These are phyloP conservation scores for Striga hermonthica DNA, from an alignment of 305 asterid species.

Conservation along the genomic window DNA sequence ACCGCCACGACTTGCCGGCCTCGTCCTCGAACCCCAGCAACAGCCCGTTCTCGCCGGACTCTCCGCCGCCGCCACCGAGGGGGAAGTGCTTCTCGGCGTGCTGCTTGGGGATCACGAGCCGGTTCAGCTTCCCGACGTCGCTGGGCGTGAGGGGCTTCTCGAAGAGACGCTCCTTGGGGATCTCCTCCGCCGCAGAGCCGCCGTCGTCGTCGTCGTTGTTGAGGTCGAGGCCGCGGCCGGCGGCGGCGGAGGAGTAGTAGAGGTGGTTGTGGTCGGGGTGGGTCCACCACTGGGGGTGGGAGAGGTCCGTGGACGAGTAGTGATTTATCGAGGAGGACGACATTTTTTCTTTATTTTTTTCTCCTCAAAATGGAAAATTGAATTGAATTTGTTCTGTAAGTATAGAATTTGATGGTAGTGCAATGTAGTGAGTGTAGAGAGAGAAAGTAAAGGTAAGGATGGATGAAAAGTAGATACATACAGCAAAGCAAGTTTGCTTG, in stretches of 20 bases:
- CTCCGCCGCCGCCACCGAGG: slow-evolving; percentile 30
- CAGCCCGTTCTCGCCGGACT: slow-evolving; percentile 41
- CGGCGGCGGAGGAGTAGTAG: slow-evolving; percentile 6
- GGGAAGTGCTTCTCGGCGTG: slow-evolving; percentile 59
- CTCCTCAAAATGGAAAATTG: not conserved
- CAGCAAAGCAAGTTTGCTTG: not conserved
- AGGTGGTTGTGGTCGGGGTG: slow-evolving; percentile 40
- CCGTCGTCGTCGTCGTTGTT: not conserved
- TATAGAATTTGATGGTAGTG: not conserved
- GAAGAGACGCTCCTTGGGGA: slow-evolving; percentile 41
- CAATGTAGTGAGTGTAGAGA: not conserved
- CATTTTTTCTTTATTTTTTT: slow-evolving; percentile 25
- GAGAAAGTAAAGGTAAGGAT: slow-evolving; percentile 10
- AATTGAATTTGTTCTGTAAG: not conserved
- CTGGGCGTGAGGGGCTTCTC: slow-evolving; percentile 65
- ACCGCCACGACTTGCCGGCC: slow-evolving; percentile 50
- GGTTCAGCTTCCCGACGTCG: slow-evolving; percentile 65
- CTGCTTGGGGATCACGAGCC: slow-evolving; percentile 61
- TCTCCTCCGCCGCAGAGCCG: not conserved
- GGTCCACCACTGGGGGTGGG: slow-evolving; percentile 41
- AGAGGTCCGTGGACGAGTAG: slow-evolving; percentile 32
- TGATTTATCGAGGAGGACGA: slow-evolving; percentile 35
- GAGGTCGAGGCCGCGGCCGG: not conserved
- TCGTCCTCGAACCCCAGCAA: slow-evolving; percentile 51
- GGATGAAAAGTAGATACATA: not conserved